A percentile compares a stretch with the other conserved stretches of the same genome.
Evolutionary conservation across 2,329 filamentous ascomycete genomes (phyloP).

Genomic region (Aspergillus clavatus): DNA sequence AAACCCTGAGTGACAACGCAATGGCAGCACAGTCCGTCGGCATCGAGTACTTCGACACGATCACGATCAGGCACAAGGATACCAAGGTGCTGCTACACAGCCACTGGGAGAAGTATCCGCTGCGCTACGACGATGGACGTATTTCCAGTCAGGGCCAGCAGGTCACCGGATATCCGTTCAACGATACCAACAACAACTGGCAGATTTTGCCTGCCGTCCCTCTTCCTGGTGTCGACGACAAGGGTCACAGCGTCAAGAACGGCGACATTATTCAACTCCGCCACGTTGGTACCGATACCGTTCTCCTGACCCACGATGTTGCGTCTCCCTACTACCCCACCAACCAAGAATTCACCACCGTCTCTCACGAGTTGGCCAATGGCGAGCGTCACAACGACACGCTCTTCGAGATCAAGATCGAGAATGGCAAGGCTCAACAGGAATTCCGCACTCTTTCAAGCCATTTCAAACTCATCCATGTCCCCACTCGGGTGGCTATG

Average conservation of each 20-base stretch:
- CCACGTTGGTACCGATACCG: constrained; percentile 77
- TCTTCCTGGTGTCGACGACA: constrained; percentile 49
- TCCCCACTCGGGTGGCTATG: constrained; percentile 95
- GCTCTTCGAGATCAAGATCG: constrained; percentile 85
- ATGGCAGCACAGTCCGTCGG: constrained; percentile 83
- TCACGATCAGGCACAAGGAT: constrained; percentile 91
- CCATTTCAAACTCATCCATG: constrained; percentile 93
- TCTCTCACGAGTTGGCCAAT: constrained; percentile 65
- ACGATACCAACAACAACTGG: constrained; percentile 99
- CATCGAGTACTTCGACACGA: constrained; percentile 84
- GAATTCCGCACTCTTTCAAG: constrained; percentile 87
- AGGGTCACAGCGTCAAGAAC: constrained; percentile 67
- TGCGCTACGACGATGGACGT: constrained; percentile 94
- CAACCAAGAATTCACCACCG: constrained; percentile 96
- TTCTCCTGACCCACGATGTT: constrained; percentile 91
- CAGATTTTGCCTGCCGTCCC: constrained; percentile 69
- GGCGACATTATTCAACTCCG: constrained; percentile 81
- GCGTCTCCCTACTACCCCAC: constrained; percentile 94
- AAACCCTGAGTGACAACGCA: constrained; percentile 89
- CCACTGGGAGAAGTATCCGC: constrained; percentile 79
- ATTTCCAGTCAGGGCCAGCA: constrained; percentile 97
- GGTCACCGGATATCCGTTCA: constrained; percentile 95
- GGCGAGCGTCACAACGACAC: constrained; percentile 79
- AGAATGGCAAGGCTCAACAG: constrained; percentile 72
- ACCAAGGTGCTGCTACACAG: constrained; percentile 96